Percentiles rank a stretch among this genome's conserved stretches.
phyloP scores from a whole-genome alignment of 352 stramenopile genomes.

The Phytophthora boehmeriae region DNA sequence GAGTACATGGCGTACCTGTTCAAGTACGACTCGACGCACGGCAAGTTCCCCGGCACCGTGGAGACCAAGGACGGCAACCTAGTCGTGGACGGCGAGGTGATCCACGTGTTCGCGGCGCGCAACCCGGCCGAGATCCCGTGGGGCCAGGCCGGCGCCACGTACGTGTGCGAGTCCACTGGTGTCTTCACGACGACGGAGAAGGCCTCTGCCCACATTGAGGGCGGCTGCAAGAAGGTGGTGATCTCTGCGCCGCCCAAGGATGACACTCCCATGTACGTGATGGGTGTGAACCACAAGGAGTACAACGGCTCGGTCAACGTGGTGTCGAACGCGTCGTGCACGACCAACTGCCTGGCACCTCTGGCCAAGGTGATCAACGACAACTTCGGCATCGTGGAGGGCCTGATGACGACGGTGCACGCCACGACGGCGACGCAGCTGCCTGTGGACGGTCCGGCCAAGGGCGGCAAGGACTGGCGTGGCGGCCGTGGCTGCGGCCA shows the following conservation, averaged over 20 bases:
- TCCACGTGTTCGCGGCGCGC: conserved; percentile 93
- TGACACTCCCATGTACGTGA: conserved; percentile 97
- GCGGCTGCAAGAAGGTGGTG: conserved; percentile 95
- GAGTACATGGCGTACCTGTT: conserved; percentile 97
- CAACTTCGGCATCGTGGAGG: conserved; percentile 97
- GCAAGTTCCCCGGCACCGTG: conserved; percentile 84
- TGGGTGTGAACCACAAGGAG: conserved; percentile 96
- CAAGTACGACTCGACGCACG: conserved; percentile 92
- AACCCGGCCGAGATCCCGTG: conserved; percentile 95
- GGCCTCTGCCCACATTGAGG: conserved; percentile 91
- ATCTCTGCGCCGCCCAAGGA: conserved; percentile 98
- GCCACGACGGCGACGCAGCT: conserved; percentile 97
- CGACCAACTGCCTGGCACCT: conserved; percentile 98
- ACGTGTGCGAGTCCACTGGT: conserved; percentile 92
- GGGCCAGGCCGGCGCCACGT: conserved; percentile 89
- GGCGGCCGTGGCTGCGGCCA: conserved; percentile 95
- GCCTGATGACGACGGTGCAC: conserved; percentile 99
- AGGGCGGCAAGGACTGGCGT: conserved; percentile 95
- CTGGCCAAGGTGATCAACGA: conserved; percentile 99
- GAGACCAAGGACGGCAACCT: conserved; percentile 85
- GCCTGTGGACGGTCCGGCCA: conserved; percentile 97
- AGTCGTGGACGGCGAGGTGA: conserved; percentile 91
- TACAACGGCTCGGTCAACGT: conserved; percentile 94
- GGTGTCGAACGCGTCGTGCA: conserved; percentile 98
- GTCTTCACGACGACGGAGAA: conserved; percentile 91